These are phyloP conservation scores for Avena sativa DNA, from an alignment of 176 grass and related monocot species.

Conservation along the genomic window DNA sequence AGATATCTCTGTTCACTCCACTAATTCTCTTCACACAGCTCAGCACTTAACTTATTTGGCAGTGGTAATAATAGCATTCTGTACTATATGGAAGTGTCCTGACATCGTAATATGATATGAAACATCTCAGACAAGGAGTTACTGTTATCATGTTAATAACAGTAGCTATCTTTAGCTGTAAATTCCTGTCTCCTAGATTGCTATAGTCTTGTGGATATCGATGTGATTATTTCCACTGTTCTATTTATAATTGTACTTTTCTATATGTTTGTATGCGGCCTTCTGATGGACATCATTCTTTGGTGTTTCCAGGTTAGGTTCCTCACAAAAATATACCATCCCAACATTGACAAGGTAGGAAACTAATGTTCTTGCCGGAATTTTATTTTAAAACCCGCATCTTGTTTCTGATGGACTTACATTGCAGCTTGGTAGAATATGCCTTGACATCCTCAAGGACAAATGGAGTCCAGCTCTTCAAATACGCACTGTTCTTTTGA, in stretches of 20 bases:
- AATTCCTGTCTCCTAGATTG: not conserved
- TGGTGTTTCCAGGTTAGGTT: slow-evolving; percentile 69
- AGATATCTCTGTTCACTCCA: not conserved
- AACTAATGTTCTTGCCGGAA: not conserved
- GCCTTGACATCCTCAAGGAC: slow-evolving; percentile 87
- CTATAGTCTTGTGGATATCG: not conserved
- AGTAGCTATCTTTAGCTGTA: not conserved
- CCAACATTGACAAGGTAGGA: slow-evolving; percentile 90
- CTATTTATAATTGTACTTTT: not conserved
- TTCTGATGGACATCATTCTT: slow-evolving; percentile 8
- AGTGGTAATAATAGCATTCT: not conserved
- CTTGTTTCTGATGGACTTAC: slow-evolving; percentile 18
- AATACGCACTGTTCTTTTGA: slow-evolving; percentile 84
- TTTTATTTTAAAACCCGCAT: not conserved
- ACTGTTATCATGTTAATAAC: not conserved
- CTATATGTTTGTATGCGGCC: not conserved
- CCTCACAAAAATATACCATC: slow-evolving; percentile 97
- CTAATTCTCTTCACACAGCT: not conserved
- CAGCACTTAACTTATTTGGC: slow-evolving; percentile 16
- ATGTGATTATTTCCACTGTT: slow-evolving; percentile 29
- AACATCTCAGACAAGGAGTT: not conserved
- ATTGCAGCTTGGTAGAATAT: slow-evolving; percentile 87
- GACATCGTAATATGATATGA: not conserved
- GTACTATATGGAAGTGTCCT: not conserved
- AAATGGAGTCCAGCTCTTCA: slow-evolving; percentile 94